Percentiles rank a stretch among this genome's conserved stretches.
Conservation (phyloP, 176 grass and related monocot species). For the barley (Hordeum vulgare) region DNA sequence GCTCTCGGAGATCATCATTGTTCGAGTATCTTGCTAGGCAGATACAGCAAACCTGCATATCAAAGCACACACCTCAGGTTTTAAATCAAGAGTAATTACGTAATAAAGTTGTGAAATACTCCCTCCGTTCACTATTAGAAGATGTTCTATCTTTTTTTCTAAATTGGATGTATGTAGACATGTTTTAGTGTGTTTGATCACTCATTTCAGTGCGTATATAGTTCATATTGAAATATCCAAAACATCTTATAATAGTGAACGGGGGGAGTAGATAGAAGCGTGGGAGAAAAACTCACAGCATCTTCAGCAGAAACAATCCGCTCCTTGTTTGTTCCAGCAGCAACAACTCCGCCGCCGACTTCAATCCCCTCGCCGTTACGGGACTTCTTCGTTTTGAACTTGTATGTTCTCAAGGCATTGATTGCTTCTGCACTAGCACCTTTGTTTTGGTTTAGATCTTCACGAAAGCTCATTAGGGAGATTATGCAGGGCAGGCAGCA, state of each 20-base stretch:
- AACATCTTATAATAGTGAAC: too few relatives aligned
- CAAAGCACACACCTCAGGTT: neutral
- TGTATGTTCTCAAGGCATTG: conserved; percentile 66
- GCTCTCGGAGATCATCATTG: conserved; percentile 80
- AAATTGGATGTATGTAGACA: too few relatives aligned
- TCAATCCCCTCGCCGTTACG: conserved; percentile 34
- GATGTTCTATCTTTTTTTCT: too few relatives aligned
- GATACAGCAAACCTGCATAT: conserved; percentile 75
- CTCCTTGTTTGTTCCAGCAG: conserved; percentile 72
- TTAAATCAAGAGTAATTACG: neutral
- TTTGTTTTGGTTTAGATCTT: conserved; percentile 57
- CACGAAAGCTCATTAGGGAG: conserved; percentile 67
- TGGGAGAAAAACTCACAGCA: conserved; percentile 40
- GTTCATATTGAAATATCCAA: too few relatives aligned
- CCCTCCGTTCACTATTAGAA: too few relatives aligned
- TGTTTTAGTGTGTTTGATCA: too few relatives aligned
- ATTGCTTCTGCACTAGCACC: conserved; percentile 71
- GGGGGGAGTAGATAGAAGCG: neutral
- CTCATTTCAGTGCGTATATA: too few relatives aligned
- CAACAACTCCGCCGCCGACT: conserved; percentile 53
- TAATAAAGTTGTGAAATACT: neutral
- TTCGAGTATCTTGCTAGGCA: conserved; percentile 76
- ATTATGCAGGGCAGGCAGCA: conserved; percentile 96
- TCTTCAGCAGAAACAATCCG: conserved; percentile 70
- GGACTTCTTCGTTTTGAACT: conserved; percentile 59